Evolutionary conservation across 2,329 filamentous ascomycete species (phyloP), one percentile per base, ranked within the genome.

Genomic region (Sarocladium kiliense): DNA sequence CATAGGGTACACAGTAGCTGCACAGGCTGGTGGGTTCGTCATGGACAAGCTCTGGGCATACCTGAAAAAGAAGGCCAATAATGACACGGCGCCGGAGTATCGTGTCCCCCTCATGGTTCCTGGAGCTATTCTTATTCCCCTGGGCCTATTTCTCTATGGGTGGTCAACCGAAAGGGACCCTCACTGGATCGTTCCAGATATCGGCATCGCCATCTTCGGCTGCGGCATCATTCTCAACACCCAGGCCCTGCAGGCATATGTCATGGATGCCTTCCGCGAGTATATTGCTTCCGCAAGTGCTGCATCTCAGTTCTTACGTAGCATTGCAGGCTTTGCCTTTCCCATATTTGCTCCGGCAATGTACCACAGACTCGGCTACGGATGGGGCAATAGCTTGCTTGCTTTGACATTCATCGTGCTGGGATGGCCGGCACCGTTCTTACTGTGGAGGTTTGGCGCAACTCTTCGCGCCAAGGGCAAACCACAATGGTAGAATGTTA

Each of bases 101-200:
- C 71, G 77, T 4, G 65, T 77, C 0, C 80, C 80, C 0, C 74
- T 78, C 2, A 79, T 86, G 80, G 71, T 74, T 0, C 68, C 78
- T 0, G 79, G 77, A 1, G 75, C 76, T 0, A 47, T 83, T 1
- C 60, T 83, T 10, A 62, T 57, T 1, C 63, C 64, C 1, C 50
- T 63, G 0, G 73, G 73, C 0, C 54, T 76, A 1, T 61, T 77
- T 16, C 44, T 66, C 9, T 77, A 74, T 56, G 74, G 68, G 1
- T 77, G 74, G 74, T 59, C 71, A 0, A 80, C 80, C 0, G 70
- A 84, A 50, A 70, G 74, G 30, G 63, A 72, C 1, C 67, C 73
- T 0, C 76, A 79, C 60, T 86, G 79, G 78, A 77, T 84, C 19
- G 72, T 81, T 4, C 80, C 82, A 0, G 82, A 85, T 47, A 73